phyloP scores from a whole-genome alignment of 1,139 yeast species.

The Magnusiomyces suaveolens region DNA sequence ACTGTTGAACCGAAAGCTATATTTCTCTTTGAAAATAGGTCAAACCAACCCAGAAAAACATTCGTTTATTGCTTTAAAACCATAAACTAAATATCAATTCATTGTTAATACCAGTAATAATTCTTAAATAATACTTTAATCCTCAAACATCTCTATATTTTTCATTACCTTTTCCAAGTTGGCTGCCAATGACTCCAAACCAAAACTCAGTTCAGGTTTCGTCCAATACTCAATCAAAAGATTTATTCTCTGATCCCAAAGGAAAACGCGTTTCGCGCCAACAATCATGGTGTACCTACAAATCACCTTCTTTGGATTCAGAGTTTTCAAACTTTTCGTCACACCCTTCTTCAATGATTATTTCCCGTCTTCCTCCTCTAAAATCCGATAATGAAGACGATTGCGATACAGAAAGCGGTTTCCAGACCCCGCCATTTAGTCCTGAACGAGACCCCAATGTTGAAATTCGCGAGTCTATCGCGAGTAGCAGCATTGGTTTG shows the following conservation, averaged over 20 bases:
- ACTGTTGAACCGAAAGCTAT: too few species aligned
- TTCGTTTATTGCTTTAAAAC: too few species aligned
- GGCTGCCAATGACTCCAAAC: too few species aligned
- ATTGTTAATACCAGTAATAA: too few species aligned
- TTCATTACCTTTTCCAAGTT: too few species aligned
- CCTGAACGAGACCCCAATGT: neutral
- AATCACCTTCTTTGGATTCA: neutral
- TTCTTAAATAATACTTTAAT: too few species aligned
- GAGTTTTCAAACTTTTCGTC: neutral
- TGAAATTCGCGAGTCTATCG: neutral
- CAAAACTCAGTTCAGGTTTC: too few species aligned
- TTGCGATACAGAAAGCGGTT: neutral
- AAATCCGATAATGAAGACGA: neutral
- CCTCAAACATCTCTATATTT: too few species aligned
- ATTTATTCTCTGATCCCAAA: conserved; percentile 32
- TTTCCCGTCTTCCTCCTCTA: neutral
- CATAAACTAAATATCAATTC: too few species aligned
- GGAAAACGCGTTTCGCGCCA: conserved; percentile 5
- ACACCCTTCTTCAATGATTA: neutral
- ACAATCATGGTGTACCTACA: neutral
- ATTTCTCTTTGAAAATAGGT: too few species aligned
- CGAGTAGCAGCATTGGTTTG: neutral
- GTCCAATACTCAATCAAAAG: too few species aligned
- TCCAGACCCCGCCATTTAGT: neutral
- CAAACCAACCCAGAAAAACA: too few species aligned